These are phyloP conservation scores for Stemphylium lycopersici DNA, from an alignment of 2,329 filamentous ascomycete genomes.

Conservation along the genomic window DNA sequence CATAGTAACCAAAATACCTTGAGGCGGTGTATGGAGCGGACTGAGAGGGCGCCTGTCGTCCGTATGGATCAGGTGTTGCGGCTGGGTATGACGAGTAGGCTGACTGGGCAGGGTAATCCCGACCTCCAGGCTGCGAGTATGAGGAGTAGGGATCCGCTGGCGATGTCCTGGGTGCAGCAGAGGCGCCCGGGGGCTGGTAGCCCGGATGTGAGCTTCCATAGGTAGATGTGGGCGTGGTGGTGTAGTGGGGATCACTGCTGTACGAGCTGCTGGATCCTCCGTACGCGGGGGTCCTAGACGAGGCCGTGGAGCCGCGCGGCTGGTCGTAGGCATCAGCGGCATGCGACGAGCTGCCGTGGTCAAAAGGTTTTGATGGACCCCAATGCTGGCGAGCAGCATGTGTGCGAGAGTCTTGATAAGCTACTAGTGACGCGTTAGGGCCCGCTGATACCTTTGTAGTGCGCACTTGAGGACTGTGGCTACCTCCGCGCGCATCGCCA, in stretches of 20 bases:
- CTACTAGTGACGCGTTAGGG: constrained; percentile 54
- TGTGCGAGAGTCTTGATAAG: constrained; percentile 52
- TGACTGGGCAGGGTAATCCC: constrained; percentile 31
- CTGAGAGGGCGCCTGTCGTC: constrained; percentile 28
- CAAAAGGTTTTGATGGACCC: constrained; percentile 44
- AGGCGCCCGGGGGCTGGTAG: constrained; percentile 33
- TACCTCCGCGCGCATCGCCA: constrained; percentile 55
- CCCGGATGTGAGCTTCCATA: constrained; percentile 34
- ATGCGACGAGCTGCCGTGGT: constrained; percentile 16
- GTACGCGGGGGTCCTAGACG: constrained; percentile 24
- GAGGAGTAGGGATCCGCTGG: constrained; percentile 41
- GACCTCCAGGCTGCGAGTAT: constrained; percentile 31
- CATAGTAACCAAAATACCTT: constrained; percentile 52
- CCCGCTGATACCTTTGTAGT: constrained; percentile 51
- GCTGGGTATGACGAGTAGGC: constrained; percentile 38
- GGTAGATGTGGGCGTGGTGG: constrained; percentile 35
- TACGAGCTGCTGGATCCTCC: constrained; percentile 24
- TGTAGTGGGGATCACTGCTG: constrained; percentile 42
- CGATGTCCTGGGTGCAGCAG: constrained; percentile 40
- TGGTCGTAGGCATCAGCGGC: constrained; percentile 26
- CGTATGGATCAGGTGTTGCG: constrained; percentile 38
- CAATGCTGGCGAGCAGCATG: constrained; percentile 52
- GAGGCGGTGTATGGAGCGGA: constrained; percentile 33
- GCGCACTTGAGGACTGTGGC: constrained; percentile 48
- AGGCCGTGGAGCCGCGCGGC: constrained; percentile 17